Evolutionary conservation across 768 basidiomycete species (phyloP).

Genomic region (Baorangia bicolor): DNA sequence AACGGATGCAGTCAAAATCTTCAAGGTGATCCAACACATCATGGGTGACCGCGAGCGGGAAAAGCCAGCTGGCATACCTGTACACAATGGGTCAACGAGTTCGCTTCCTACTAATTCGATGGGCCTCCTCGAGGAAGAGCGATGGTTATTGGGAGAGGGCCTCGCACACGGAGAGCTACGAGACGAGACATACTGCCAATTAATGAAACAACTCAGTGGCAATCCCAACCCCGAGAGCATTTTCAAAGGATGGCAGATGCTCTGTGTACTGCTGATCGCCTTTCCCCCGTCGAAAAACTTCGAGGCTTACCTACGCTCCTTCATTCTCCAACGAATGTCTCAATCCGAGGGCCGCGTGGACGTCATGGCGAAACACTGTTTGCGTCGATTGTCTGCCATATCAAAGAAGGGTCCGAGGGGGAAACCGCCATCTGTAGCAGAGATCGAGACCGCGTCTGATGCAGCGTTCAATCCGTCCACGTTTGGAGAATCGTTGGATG

Average conservation of each 20-base stretch:
- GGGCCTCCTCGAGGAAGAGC: conserved; percentile 74
- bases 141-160: conserved; percentile 82
- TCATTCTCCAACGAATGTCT: conserved; percentile 67
- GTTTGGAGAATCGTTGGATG: conserved; percentile 87
- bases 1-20: conserved; percentile 79
- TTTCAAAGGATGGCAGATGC: conserved; percentile 91
- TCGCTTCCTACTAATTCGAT: conserved; percentile 42
- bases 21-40: conserved; percentile 87
- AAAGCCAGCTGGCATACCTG: conserved; percentile 49
- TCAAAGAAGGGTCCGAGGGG: conserved; percentile 85
- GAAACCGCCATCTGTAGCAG: conserved; percentile 74
- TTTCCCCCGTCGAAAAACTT: conserved; percentile 95
- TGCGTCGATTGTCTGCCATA: conserved; percentile 73
- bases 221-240: conserved; percentile 83
- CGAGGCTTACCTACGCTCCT: conserved; percentile 78
- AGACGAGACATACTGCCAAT: conserved; percentile 92
- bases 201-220: conserved; percentile 85
- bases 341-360: conserved; percentile 78
- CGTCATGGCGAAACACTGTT: conserved; percentile 87
- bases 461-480: conserved; percentile 95
- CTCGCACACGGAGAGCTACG: conserved; percentile 78
- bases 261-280: conserved; percentile 87
- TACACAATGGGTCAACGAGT: conserved; percentile 42
- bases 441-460: conserved; percentile 94
- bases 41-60: conserved; percentile 92